Evolutionary conservation across 768 basidiomycete species (phyloP), one percentile per base, ranked within the genome.

Genomic region (Leccinum boreale): DNA sequence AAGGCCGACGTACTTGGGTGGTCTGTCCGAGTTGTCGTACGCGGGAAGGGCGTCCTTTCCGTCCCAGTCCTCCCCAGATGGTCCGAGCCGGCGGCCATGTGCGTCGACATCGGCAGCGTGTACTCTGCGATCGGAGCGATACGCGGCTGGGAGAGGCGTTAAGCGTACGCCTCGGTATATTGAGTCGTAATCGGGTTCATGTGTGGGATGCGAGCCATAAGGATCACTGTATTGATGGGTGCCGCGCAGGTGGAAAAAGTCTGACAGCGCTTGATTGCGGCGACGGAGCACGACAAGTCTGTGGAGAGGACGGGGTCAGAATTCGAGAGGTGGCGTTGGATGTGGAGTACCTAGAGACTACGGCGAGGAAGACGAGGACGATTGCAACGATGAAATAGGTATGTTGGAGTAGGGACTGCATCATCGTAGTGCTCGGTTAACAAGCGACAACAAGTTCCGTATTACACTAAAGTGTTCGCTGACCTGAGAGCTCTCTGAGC

Each of bases 41-140:
- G 80, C 78, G 8, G 81, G 81, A 24, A 82, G 73, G 0, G 64
- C 57, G 31, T 82, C 81, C 59, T 81, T 82, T 58, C 78, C 77
- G 0, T 68, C 66, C 55, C 70, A 58, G 11, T 63, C 64, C 17
- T 73, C 75, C 52, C 73, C 74, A 39, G 74, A 66, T 1, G 59
- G 54, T 8, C 63, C 66, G 8, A 67, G 45, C 21, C 79, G 67
- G 50, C 81, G 75, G 15, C 81, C 81, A 9, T 60, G 62, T 17
- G 64, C 70, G 59, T 80, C 81, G 0, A 69, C 71, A 58, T 80
- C 79, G 0, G 65, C 61, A 1, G 75, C 76, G 44, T 60, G 71
- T 3, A 74, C 67, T 35, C 65, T 68, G 44, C 62, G 60, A 47
- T 63, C 61, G 8, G 58, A 58, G 55, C 11, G 68, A 60, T 60